phyloP scores from a whole-genome alignment of 1,284 basidiomycete species.

The Tranzscheliella williamsii region DNA sequence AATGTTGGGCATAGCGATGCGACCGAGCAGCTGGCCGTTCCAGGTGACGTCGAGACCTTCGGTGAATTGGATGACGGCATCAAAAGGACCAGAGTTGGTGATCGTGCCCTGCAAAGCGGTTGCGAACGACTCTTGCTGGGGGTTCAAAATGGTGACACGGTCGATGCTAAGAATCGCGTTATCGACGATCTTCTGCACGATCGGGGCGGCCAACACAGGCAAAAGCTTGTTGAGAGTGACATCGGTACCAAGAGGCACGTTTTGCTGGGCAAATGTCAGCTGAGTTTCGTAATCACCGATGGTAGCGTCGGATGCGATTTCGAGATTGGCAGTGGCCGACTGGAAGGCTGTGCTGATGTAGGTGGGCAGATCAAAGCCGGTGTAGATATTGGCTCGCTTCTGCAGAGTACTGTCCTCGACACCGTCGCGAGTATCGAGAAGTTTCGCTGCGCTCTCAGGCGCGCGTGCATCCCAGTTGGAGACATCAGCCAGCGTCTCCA shows the following conservation, averaged over 20 bases:
- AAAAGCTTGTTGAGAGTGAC: slow-evolving; percentile 70
- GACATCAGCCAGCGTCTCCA: slow-evolving; percentile 55
- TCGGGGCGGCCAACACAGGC: slow-evolving; percentile 74
- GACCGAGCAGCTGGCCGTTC: slow-evolving; percentile 69
- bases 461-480: slow-evolving; percentile 37
- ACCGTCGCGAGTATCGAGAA: background rate
- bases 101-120: slow-evolving; percentile 71
- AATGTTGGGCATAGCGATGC: slow-evolving; percentile 69
- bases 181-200: slow-evolving; percentile 76
- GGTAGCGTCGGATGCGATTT: slow-evolving; percentile 67
- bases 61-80: slow-evolving; percentile 72
- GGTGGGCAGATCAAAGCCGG: slow-evolving; percentile 71
- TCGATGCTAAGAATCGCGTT: slow-evolving; percentile 65
- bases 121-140: slow-evolving; percentile 68
- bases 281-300: slow-evolving; percentile 73
- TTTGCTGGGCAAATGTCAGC: slow-evolving; percentile 69
- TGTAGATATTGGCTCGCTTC: slow-evolving; percentile 61
- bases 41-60: slow-evolving; percentile 71
- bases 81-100: slow-evolving; percentile 76
- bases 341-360: slow-evolving; percentile 73
- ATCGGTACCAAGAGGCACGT: slow-evolving; percentile 70
- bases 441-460: background rate
- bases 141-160: slow-evolving; percentile 44
- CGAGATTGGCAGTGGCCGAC: slow-evolving; percentile 69
- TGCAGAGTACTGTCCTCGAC: slow-evolving; percentile 63